Conservation (phyloP, 148 eudicot genomes). For the Arbutus unedo region DNA sequence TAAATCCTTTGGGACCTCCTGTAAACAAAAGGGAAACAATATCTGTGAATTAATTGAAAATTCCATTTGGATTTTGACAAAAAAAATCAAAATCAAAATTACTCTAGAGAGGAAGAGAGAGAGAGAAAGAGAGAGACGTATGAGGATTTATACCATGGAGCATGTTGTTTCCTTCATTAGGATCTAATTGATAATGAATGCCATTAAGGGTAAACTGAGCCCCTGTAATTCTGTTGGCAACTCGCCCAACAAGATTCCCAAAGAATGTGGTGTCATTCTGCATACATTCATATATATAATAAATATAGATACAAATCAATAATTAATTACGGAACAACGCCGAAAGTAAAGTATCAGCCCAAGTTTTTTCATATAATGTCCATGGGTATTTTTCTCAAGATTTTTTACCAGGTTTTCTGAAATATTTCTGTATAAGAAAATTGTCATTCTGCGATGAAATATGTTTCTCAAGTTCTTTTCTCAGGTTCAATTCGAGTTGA, state of each 20-base stretch:
- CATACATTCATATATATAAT: no score
- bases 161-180: slow-evolving; percentile 63
- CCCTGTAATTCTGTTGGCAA: slow-evolving; percentile 65
- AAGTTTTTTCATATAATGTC: no score
- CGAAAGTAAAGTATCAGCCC: not conserved
- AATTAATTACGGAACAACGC: not conserved
- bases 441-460: no score
- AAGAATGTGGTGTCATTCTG: slow-evolving; percentile 67
- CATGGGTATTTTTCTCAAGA: no score
- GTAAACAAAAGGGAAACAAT: not conserved
- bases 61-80: not conserved
- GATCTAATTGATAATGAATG: slow-evolving; percentile 34
- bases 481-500: no score
- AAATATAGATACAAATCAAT: not conserved
- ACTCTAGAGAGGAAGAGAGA: not conserved
- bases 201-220: slow-evolving; percentile 58
- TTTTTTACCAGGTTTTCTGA: no score
- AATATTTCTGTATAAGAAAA: no score
- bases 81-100: not conserved
- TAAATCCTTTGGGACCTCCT: slow-evolving; percentile 68
- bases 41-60: not conserved
- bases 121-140: no score
- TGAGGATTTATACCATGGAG: slow-evolving; percentile 56
- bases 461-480: no score
- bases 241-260: slow-evolving; percentile 72